Percentiles rank a stretch among this genome's conserved stretches.
Conservation (phyloP, 2,329 filamentous ascomycete species). For the Rutstroemia sp. region DNA sequence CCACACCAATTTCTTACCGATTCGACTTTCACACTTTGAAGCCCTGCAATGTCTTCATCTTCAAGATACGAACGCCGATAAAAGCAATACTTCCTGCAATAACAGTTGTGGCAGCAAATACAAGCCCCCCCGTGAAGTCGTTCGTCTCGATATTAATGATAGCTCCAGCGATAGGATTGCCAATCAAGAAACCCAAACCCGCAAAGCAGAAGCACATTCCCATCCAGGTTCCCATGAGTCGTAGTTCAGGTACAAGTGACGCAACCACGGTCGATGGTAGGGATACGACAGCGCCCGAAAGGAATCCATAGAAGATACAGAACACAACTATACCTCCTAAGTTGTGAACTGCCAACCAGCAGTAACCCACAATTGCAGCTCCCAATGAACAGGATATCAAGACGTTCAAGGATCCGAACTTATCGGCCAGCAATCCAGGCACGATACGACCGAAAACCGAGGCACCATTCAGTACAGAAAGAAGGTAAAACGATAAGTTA, state of each 20-base stretch:
- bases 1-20: too few species aligned
- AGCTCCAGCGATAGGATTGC: background rate
- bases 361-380: slow-evolving; percentile 28
- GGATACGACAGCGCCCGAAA: slow-evolving; percentile 12
- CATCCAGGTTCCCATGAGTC: background rate
- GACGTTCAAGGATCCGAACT: slow-evolving; percentile 29
- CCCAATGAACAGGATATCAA: slow-evolving; percentile 19
- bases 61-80: background rate
- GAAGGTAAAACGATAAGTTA: background rate
- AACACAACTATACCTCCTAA: slow-evolving; percentile 29
- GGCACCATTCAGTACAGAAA: slow-evolving; percentile 18
- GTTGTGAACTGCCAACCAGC: slow-evolving; percentile 22
- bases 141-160: background rate
- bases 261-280: background rate
- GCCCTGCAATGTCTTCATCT: background rate
- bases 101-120: background rate
- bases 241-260: background rate
- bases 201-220: background rate
- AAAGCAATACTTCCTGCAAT: background rate
- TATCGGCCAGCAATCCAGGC: slow-evolving; percentile 30
- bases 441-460: slow-evolving; percentile 32
- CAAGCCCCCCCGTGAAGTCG: background rate
- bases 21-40: background rate
- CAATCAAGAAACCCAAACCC: background rate
- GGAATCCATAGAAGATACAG: slow-evolving; percentile 29